Evolutionary conservation across 306 rosid species (phyloP), one percentile per base, ranked within the genome.

Genomic region (Carpinus fangiana): DNA sequence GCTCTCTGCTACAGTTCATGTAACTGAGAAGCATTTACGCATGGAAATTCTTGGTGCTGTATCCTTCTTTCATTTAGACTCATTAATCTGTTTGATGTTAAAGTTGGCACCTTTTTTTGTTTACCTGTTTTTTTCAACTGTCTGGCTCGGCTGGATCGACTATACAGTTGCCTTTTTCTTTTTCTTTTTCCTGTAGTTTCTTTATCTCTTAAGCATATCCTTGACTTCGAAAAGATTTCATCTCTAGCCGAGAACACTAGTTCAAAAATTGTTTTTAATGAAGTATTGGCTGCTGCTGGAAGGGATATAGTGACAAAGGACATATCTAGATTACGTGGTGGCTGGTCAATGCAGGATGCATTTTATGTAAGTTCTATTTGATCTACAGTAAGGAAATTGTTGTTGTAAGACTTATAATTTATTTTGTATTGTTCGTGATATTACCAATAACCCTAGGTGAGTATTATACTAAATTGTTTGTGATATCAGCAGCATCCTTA

Each of bases 301-400:
- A 95, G 85, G 86, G 98, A 95, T 87, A 82, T 89, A 76, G 79
- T 91, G 77, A 92, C 97, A 8, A 95, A 95, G 84, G 98, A 95
- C 82, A 84, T 95, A 87, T 90, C 98, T 48, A 92, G 97, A 82
- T 55, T 95, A 69, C 97, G 97, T 10, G 98, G 98, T 78, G 98
- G 98, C 74, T 95, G 98, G 98, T 93, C 97, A 18, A 92, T 95
- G 92, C 98, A 90, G 78, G 98, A 95, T 82, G 98, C 98, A 38
- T 95, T 95, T 85, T 83, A 90, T 82, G 98, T 94, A 87, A 90
- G 97, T 85, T 53, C 65, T 26, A 62, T 73, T 66, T 78, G 31
- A 43, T 76, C 85, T 85, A 52, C 70, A 11, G 41, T 31, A 52
- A 51, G 52, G 73, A 69, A 48, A 23, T 71, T 65, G 23, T 64